Base-by-base conservation (phyloP, 306 rosid genomes). In the Prunus dulcis region DNA sequence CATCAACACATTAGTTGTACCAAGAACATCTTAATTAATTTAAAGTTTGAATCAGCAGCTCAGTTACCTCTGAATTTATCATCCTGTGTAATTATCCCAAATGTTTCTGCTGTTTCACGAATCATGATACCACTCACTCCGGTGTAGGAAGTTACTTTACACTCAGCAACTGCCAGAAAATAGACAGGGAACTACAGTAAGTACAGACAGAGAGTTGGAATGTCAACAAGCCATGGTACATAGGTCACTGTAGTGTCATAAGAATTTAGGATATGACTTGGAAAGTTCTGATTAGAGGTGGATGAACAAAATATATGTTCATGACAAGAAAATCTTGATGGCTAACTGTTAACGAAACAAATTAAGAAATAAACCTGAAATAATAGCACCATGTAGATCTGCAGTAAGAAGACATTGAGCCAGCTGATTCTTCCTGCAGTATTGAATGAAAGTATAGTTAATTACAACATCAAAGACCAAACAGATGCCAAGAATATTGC, bases 321-420 rank as follows among this genome's bases (percentile, higher is more conserved):
- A 19, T 55, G 8, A 53, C 38, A 32, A 71, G 52, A 56, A 62
- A 69, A 51, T n/a, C 55, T 72, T 51, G 32, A 58, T 28, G 12
- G 15, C 27, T 14, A 72, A 2, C 38, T 22, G 72, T 30, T 41
- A 23, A 17, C 43, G 60, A 72, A 72, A 83, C 55, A 64, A 68
- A 58, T 3, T 28, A 64, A 15, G 46, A 68, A 78, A 66, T 57
- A 69, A 19, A 93, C 97, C 97, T 87, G 83, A 72, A 80, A 95
- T 87, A 76, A 80, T 69, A 56, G 97, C 97, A 77, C 97, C 97
- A 51, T 95, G 97, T 69, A 92, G 91, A 85, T 95, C 97, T 62
- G 96, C 97, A 58, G 67, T 80, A 50, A 91, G 85, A 67, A 95
- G 88, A 87, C 83, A 80, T 22, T 87, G 99, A 83, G 97, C 91